These are phyloP conservation scores for Sophora flavescens DNA, from an alignment of 306 rosid species.

Conservation along the genomic window DNA sequence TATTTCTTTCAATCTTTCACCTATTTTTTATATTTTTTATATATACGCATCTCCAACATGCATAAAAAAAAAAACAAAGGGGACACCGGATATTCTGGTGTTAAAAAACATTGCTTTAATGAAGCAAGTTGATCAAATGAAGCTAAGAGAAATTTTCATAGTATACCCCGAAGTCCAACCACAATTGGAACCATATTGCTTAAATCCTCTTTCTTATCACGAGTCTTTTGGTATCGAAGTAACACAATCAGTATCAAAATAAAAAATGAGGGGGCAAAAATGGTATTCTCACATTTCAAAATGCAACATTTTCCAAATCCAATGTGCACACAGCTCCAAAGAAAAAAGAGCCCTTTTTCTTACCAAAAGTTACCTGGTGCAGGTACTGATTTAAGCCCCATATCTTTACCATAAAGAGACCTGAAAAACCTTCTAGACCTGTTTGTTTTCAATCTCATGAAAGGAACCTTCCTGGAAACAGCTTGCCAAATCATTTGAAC, in stretches of 20 bases:
- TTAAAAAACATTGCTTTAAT: no score
- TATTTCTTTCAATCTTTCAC: no score
- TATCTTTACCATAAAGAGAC: slow-evolving; percentile 37
- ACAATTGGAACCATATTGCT: slow-evolving; percentile 4
- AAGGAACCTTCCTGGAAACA: slow-evolving; percentile 70
- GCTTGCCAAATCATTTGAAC: slow-evolving; percentile 95
- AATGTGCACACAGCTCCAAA: slow-evolving; percentile 4
- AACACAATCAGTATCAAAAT: slow-evolving; percentile 42
- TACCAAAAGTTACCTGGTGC: slow-evolving; percentile 63
- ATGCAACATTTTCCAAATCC: slow-evolving; percentile 22
- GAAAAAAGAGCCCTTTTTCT: not conserved
- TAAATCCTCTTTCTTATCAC: slow-evolving; percentile 21
- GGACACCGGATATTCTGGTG: no score
- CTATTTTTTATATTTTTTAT: no score
- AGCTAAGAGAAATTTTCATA: slow-evolving; percentile 6
- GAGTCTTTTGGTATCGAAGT: not conserved
- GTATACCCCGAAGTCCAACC: slow-evolving; percentile 10
- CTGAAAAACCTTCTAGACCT: slow-evolving; percentile 63
- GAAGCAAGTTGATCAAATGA: no score
- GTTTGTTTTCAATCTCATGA: slow-evolving; percentile 60
- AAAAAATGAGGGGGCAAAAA: not conserved
- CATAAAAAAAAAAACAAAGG: no score
- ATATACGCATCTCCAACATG: no score
- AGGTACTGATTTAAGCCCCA: slow-evolving; percentile 43
- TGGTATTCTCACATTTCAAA: slow-evolving; percentile 40